Base-by-base conservation (phyloP, 2,329 filamentous ascomycete species). In the Fonsecaea pugnacius region DNA sequence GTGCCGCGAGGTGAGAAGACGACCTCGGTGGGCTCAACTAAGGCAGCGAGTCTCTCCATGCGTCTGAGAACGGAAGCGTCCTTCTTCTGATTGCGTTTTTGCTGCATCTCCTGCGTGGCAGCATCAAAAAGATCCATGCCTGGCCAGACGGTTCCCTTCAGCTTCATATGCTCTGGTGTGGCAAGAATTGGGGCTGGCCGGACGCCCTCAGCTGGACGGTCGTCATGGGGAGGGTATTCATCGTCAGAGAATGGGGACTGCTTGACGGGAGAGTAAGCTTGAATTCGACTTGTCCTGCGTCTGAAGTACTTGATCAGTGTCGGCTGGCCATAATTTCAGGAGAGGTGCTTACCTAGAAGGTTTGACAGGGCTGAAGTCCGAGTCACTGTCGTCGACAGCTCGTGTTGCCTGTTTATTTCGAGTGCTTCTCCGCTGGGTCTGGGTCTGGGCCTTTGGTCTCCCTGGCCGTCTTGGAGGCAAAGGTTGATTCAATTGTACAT, bases 111-210 rank as follows among this genome's bases (percentile, higher is more conserved):
- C 61, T 77, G 73, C 0, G 80, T 81, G 14, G 81, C 81, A 33
- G 81, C 80, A 70, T 83, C 81, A 67, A 83, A 83, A 33, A 83
- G 73, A 65, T 79, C 78, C 81, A 83, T 83, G 21, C 81, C 81
- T 30, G 81, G 81, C 78, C 79, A 83, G 38, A 78, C 69, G 18
- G 81, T 73, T 1, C 81, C 81, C 68, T 83, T 83, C 38, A 83
- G 70, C 67, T 77, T 76, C 56, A 74, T 71, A 36, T 77, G 75
- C 72, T 74, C 46, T 72, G 69, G 68, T 35, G 69, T 69, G 38
- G 59, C 64, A 35, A 66, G 64, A 54, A 55, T n/a, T 33, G 46
- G 43, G 8, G 27, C 36, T 14, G 58, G 43, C 14, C n/a, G 58
- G 16, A 60, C 61, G n/a, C 36, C n/a, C 24, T 57, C 63, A 40